A percentile compares a stretch with the other conserved stretches of the same genome.
phyloP scores from a whole-genome alignment of 2,329 filamentous ascomycete species.

The Pseudogymnoascus destructans region DNA sequence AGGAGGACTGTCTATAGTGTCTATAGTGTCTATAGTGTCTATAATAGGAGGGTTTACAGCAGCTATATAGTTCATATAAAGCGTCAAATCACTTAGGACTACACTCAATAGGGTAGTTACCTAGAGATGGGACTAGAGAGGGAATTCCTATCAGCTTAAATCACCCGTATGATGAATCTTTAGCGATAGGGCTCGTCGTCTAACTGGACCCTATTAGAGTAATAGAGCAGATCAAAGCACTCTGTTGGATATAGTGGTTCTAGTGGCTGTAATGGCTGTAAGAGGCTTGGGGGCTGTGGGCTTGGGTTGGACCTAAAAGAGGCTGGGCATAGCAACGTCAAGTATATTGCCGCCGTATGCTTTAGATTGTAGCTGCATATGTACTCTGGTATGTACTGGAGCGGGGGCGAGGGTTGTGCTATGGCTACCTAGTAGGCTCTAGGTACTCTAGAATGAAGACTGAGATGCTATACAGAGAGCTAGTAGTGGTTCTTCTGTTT shows the following conservation, averaged over 20 bases:
- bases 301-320: background rate
- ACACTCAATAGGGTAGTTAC: background rate
- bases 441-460: background rate
- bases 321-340: background rate
- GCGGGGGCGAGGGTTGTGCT: background rate
- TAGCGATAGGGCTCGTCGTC: background rate
- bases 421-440: background rate
- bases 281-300: conserved; percentile 5
- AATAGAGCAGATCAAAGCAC: background rate
- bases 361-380: conserved; percentile 1
- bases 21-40: background rate
- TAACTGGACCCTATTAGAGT: background rate
- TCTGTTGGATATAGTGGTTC: background rate
- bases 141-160: background rate
- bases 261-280: background rate
- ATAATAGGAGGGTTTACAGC: background rate
- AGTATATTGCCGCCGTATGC: background rate
- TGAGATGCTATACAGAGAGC: background rate
- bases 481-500: background rate
- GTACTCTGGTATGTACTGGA: background rate
- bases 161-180: background rate
- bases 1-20: background rate
- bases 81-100: background rate
- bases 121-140: background rate
- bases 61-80: background rate